A percentile compares a stretch with the other conserved stretches of the same genome.
Conservation (phyloP, 495 filamentous ascomycete genomes). For the Darksidea phi region DNA sequence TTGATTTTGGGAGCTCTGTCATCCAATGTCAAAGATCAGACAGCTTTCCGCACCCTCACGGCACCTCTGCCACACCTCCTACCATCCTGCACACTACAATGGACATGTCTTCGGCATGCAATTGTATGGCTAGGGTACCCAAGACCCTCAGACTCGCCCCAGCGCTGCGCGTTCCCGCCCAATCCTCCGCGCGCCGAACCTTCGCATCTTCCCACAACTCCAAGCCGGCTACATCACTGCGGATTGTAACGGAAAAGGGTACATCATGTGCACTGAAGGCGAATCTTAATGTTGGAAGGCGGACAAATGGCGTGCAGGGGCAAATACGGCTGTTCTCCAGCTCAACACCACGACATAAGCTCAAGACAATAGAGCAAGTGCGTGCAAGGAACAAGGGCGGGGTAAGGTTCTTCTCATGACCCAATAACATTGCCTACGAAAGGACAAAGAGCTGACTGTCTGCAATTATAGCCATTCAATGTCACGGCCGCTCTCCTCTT, state of each 20-base stretch:
- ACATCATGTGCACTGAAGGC: not conserved
- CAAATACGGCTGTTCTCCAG: constrained; percentile 18
- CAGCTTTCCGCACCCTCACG: no score
- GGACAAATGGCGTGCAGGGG: not conserved
- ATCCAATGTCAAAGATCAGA: no score
- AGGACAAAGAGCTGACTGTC: not conserved
- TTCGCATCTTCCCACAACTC: constrained; percentile 7
- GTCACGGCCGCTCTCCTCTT: constrained; percentile 87
- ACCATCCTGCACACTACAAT: not conserved
- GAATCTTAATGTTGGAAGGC: not conserved
- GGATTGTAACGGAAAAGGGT: not conserved
- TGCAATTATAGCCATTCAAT: constrained; percentile 69
- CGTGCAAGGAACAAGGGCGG: constrained; percentile 29
- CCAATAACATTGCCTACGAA: no score
- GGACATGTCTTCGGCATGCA: constrained; percentile 26
- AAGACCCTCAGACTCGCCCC: constrained; percentile 8
- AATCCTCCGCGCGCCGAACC: constrained; percentile 18
- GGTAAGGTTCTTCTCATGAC: constrained; percentile 22
- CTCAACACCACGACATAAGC: constrained; percentile 16
- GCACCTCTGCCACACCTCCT: not conserved
- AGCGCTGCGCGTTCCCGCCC: constrained; percentile 5
- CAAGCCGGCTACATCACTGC: not conserved
- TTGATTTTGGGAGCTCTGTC: no score
- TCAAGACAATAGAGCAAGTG: constrained; percentile 34
- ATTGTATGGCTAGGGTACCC: constrained; percentile 9